phyloP scores from a whole-genome alignment of 2,329 filamentous ascomycete genomes.

The Phaeosphaeriaceae sp. region DNA sequence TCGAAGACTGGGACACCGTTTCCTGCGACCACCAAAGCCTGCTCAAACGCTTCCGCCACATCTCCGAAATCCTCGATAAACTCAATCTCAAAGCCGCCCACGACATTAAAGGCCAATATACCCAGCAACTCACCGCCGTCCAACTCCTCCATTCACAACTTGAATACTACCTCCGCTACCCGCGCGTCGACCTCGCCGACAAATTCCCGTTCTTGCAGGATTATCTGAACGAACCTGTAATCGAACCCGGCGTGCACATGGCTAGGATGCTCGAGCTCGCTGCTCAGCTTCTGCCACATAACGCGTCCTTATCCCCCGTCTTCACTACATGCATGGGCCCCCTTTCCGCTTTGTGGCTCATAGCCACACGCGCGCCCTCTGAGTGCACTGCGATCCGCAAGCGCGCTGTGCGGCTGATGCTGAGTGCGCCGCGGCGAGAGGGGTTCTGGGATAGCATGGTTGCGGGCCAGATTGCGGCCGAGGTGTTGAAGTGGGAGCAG shows the following conservation, averaged over 20 bases:
- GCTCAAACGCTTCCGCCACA: conserved; percentile 13
- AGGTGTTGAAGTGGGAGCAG: conserved; percentile 37
- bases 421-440: conserved; percentile 48
- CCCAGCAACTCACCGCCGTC: conserved; percentile 11
- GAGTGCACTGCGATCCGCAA: conserved; percentile 27
- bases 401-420: conserved; percentile 32
- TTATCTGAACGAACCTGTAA: conserved; percentile 21
- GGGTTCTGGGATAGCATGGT: conserved; percentile 67
- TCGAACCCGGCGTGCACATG: conserved; percentile 23
- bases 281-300: conserved; percentile 13
- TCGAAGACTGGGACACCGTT: conserved; percentile 20
- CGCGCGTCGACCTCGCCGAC: conserved; percentile 13
- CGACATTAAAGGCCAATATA: conserved; percentile 4
- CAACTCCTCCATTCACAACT: conserved; percentile 19
- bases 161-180: conserved; percentile 20
- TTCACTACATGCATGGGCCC: conserved; percentile 36
- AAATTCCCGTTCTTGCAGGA: conserved; percentile 18
- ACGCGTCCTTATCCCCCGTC: conserved; percentile 21
- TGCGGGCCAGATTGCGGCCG: conserved; percentile 55
- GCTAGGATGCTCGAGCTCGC: conserved; percentile 24
- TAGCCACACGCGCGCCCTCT: conserved; percentile 29
- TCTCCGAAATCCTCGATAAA: conserved; percentile 9
- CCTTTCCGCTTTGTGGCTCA: conserved; percentile 34
- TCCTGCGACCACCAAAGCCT: conserved; percentile 9
- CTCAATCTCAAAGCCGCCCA: conserved; percentile 9